These are phyloP conservation scores for Phytophthora pini DNA, from an alignment of 352 stramenopile species.

Conservation along the genomic window DNA sequence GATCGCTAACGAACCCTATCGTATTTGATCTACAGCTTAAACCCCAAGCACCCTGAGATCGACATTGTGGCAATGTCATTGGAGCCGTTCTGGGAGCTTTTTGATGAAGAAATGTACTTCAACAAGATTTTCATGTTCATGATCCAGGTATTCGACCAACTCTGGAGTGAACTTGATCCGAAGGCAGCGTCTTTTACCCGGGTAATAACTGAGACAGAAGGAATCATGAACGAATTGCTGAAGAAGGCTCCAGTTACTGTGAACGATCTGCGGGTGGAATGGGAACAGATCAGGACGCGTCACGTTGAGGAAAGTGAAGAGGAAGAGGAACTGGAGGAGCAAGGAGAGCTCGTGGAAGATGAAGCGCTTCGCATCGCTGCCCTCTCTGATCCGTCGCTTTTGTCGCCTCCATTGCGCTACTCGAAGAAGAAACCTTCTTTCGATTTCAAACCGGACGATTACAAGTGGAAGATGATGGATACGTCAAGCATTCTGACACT, in stretches of 20 bases:
- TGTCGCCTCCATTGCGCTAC: constrained; percentile 32
- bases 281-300: constrained; percentile 55
- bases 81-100: constrained; percentile 86
- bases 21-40: constrained; percentile 40
- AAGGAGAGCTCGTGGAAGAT: constrained; percentile 33
- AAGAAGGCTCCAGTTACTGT: constrained; percentile 64
- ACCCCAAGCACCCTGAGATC: constrained; percentile 64
- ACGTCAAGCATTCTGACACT: constrained; percentile 74
- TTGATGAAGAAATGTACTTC: constrained; percentile 84
- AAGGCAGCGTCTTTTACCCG: constrained; percentile 81
- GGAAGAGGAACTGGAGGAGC: constrained; percentile 32
- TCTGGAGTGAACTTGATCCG: constrained; percentile 66
- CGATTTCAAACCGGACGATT: constrained; percentile 65
- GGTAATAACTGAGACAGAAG: constrained; percentile 80
- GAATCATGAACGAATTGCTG: constrained; percentile 70
- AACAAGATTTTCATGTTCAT: constrained; percentile 80
- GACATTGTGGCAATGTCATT: constrained; percentile 81
- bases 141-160: constrained; percentile 78
- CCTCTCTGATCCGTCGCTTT: constrained; percentile 18
- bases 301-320: constrained; percentile 35
- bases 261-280: constrained; percentile 74
- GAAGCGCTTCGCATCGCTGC: constrained; percentile 33
- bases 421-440: constrained; percentile 63
- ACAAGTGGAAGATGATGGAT: constrained; percentile 77
- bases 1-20: constrained; percentile 14